phyloP scores from a whole-genome alignment of 495 filamentous ascomycete species.

The Polyplosphaeria fusca region DNA sequence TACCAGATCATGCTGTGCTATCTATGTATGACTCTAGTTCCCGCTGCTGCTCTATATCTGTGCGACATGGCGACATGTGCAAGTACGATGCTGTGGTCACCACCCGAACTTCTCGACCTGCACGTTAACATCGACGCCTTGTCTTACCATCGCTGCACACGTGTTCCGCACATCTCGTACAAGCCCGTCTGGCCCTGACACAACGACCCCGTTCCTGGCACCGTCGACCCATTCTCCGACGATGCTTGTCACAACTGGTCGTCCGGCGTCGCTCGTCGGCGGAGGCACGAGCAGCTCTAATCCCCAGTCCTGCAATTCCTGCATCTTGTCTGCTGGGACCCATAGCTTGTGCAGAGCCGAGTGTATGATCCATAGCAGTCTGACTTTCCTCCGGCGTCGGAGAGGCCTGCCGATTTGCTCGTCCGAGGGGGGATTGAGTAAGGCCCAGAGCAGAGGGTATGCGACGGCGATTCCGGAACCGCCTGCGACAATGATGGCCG shows the following conservation, averaged over 20 bases:
- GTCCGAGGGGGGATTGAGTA: slow-evolving; percentile 23
- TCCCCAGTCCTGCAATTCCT: slow-evolving; percentile 46
- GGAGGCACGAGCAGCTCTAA: slow-evolving; percentile 50
- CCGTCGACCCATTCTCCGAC: slow-evolving; percentile 41
- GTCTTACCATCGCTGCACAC: slow-evolving; percentile 46
- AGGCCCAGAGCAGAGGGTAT: slow-evolving; percentile 48
- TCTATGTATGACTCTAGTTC: too few relatives aligned
- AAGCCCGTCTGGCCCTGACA: slow-evolving; percentile 55
- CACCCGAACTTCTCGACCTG: slow-evolving; percentile 42
- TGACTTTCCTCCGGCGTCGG: slow-evolving; percentile 37
- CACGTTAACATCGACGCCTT: slow-evolving; percentile 33
- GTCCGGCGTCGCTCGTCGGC: slow-evolving; percentile 50
- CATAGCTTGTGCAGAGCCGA: slow-evolving; percentile 50
- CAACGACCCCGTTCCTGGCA: slow-evolving; percentile 47
- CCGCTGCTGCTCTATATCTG: too few relatives aligned
- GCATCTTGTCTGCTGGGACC: slow-evolving; percentile 48
- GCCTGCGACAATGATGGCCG: slow-evolving; percentile 56
- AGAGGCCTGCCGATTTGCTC: not conserved
- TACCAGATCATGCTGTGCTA: too few relatives aligned
- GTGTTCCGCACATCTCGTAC: slow-evolving; percentile 52
- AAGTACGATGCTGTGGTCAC: slow-evolving; percentile 11
- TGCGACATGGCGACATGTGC: too few relatives aligned
- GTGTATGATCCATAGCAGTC: slow-evolving; percentile 59
- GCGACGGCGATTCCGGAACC: slow-evolving; percentile 62
- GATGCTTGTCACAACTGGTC: slow-evolving; percentile 48